Evolutionary conservation across 768 basidiomycete species (phyloP), one percentile per base, ranked within the genome.

Genomic region (Boletus rubropictus): DNA sequence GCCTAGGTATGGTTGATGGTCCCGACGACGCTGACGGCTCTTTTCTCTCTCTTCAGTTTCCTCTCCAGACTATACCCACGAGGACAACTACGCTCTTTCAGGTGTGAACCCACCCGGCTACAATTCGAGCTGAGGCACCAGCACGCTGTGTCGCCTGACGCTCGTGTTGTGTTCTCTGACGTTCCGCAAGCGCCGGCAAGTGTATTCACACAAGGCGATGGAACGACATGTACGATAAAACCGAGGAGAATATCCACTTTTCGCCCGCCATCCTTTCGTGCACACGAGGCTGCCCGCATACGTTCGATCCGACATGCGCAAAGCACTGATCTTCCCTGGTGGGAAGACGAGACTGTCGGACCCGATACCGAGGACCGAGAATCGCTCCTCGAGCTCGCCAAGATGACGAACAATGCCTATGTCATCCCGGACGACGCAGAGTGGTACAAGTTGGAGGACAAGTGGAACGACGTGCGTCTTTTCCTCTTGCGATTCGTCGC

Each of bases 331-430:
- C 56, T 80, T 25, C 64, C 66, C 7, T 97, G 94, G 93, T 78
- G 84, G 8, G 84, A 86, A 59, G 79, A 82, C 6, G 84, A 87
- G 49, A 70, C 90, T 1, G 44, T 70, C 3, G 86, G 72, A 0
- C 95, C 95, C 3, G 82, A 97, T 64, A 76, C 89, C 18, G 80
- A 82, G 57, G 80, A 78, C 42, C 73, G 89, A 35, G 79, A 84
- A 51, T 86, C 89, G 2, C 69, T 98, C 25, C 72, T 88, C 28
- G 71, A 80, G 49, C 76, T 99, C 39, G 95, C 93, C 9, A 96
- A 91, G 79, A 97, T 99, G 89, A 80, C 90, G 33, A 89, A 84
- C 59, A 91, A 98, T 61, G 91, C 95, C 39, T 97, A 97, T 70
- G 67, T 85, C 14, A 60, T 72, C 10, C 80, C 80, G 0, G 72